phyloP scores from a whole-genome alignment of 1,284 basidiomycete genomes.

The Fomes fomentarius region DNA sequence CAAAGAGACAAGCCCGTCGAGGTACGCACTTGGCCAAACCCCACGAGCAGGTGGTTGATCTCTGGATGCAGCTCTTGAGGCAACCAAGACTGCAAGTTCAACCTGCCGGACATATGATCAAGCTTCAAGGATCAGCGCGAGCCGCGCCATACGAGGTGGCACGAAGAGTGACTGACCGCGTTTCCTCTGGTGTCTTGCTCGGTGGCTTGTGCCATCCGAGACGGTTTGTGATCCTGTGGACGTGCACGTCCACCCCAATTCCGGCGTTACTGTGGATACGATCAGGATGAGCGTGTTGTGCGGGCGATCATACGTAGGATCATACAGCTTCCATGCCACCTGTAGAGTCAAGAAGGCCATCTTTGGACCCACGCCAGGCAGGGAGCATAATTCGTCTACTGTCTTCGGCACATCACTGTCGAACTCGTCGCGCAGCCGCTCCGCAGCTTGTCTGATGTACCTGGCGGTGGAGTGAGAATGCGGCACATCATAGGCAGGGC shows the following conservation, averaged over 20 bases:
- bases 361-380: constrained; percentile 91
- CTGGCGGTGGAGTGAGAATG: constrained; percentile 36
- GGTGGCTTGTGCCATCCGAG: constrained; percentile 88
- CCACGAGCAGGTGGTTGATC: constrained; percentile 89
- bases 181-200: constrained; percentile 89
- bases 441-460: constrained; percentile 77
- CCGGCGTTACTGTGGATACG: constrained; percentile 72
- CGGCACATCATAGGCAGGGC: not conserved
- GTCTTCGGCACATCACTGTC: constrained; percentile 86
- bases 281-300: not conserved
- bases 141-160: not conserved
- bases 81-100: constrained; percentile 92
- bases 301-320: not conserved
- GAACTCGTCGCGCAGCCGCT: constrained; percentile 70
- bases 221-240: constrained; percentile 93
- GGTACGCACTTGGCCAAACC: constrained; percentile 86
- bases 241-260: constrained; percentile 96
- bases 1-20: not conserved
- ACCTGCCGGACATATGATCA: constrained; percentile 45
- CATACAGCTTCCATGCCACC: constrained; percentile 83
- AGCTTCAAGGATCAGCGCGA: constrained; percentile 2
- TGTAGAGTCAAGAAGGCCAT: constrained; percentile 90
- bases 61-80: constrained; percentile 78
- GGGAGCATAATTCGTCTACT: constrained; percentile 80
- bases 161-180: constrained; percentile 52